Evolutionary conservation across 202 grass and related monocot genomes (phyloP).

Genomic region (Carex sylvatica): DNA sequence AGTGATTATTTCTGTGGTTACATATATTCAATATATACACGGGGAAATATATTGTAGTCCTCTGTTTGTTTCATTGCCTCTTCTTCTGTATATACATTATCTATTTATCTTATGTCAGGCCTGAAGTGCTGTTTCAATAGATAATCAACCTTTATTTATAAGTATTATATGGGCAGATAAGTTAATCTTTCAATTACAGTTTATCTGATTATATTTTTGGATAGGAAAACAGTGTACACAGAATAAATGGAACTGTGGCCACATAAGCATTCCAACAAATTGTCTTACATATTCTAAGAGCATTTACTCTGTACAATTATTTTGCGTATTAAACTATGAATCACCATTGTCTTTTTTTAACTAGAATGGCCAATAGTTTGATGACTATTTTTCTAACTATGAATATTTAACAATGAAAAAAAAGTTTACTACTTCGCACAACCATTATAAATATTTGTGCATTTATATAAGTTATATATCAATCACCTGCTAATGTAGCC

Average conservation of each 20-base stretch:
- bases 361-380: background rate
- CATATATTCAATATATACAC: background rate
- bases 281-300: background rate
- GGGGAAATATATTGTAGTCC: background rate
- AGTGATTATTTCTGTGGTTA: no score
- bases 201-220: background rate
- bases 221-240: background rate
- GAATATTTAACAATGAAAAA: no score
- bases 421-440: no score
- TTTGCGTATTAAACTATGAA: no score
- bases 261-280: background rate
- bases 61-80: background rate
- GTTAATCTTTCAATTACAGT: background rate
- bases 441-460: no score
- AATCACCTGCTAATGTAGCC: no score
- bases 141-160: background rate
- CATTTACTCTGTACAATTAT: no score
- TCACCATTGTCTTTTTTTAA: no score
- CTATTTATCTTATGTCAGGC: background rate
- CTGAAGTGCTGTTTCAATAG: background rate
- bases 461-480: no score
- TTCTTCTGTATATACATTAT: background rate
- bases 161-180: background rate
- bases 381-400: no score
- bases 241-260: background rate